Base-by-base conservation (phyloP, 2,329 filamentous ascomycete genomes). In the Didymella exigua region DNA sequence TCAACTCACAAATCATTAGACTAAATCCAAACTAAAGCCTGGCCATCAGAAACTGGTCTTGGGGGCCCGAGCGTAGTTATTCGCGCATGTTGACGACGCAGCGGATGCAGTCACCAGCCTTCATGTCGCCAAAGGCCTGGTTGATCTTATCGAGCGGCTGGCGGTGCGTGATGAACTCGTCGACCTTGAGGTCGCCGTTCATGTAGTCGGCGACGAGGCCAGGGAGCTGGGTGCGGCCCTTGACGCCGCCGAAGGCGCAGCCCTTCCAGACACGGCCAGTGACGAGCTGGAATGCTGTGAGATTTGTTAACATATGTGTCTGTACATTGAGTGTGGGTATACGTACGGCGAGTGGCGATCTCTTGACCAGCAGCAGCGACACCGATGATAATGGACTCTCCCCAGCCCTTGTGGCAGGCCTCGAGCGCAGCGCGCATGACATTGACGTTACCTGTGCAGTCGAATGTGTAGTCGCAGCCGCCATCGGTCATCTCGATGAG, bases 331-430 rank as follows among this genome's bases (percentile, higher is more conserved):
- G 2, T 21, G 41, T 13, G 30, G 8, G 11, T 31, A 47, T 54
- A 87, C 91, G 84, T 82, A 96, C 91, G 93, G 76, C 93, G 85
- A 48, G 93, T 98, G 63, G 88, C 83, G 67, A 98, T 98, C 81
- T 98, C 93, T 80, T 97, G 93, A 47, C 93, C 93, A 55, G 93
- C 93, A 66, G 93, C 93, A 58, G 93, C 93, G 62, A 99, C 95
- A 77, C 95, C 95, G 71, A 99, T 99, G 76, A 99, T 86, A 77
- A 99, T 96, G 75, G 90, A 96, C 84, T 97, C 86, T 70, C 95
- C 95, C 95, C 95, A 99, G 43, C 95, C 95, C 86, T 99, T 99
- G 84, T 99, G 95, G 82, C 93, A 98, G 43, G 95, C 93, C 82
- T 99, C 93, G 57, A 99, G 86, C 34, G 95, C 95, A 48, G 91